Evolutionary conservation across 306 rosid genomes (phyloP).

Genomic region (Castanea crenata): DNA sequence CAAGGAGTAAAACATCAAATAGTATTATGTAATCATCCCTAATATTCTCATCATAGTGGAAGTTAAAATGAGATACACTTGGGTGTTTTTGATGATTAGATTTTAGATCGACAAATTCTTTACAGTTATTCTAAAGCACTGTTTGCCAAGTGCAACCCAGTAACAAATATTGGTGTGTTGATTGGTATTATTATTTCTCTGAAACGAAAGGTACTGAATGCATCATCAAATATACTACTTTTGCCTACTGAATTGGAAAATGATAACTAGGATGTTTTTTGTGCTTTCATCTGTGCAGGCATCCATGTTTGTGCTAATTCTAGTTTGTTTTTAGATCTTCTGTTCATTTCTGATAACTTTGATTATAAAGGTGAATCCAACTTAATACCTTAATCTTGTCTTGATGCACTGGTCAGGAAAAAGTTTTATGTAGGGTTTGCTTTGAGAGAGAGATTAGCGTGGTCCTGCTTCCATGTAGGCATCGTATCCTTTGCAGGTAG

Average conservation of each 20-base stretch:
- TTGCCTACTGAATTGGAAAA: not conserved
- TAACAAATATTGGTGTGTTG: not conserved
- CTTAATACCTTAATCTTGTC: constrained; percentile 9
- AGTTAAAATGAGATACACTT: not conserved
- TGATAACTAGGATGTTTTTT: not conserved
- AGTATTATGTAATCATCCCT: not conserved
- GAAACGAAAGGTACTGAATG: not conserved
- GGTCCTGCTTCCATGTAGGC: constrained; percentile 92
- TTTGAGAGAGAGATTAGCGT: constrained; percentile 87
- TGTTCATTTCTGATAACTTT: not conserved
- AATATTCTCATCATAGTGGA: not conserved
- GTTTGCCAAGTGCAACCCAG: not conserved
- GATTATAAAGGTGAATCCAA: not conserved
- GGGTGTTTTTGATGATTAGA: not conserved
- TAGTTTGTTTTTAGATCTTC: constrained; percentile 7
- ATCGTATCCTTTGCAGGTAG: constrained; percentile 92
- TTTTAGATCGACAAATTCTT: not conserved
- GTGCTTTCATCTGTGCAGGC: not conserved
- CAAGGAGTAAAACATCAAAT: not conserved
- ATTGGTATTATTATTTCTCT: not conserved
- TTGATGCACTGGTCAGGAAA: constrained; percentile 60
- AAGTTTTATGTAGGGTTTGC: constrained; percentile 90
- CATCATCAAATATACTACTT: not conserved
- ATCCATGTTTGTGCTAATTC: not conserved
- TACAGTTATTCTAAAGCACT: not conserved